Evolutionary conservation across 228 moss, liverwort and hornwort species (phyloP).

Genomic region (Sphagnum magellanicum): DNA sequence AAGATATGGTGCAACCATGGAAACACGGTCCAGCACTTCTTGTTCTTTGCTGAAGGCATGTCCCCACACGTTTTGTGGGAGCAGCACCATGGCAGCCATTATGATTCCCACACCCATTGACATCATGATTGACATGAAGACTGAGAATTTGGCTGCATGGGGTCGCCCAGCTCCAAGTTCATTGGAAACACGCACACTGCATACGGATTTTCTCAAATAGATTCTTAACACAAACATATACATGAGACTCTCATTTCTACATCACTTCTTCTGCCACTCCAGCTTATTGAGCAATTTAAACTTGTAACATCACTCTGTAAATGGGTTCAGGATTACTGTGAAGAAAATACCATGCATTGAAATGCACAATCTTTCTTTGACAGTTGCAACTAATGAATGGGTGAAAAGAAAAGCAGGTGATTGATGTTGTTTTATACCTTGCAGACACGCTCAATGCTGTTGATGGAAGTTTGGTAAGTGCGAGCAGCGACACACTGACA

Average conservation of each 20-base stretch:
- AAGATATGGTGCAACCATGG: constrained; percentile 25
- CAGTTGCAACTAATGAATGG: not conserved
- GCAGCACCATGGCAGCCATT: constrained; percentile 27
- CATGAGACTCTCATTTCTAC: not conserved
- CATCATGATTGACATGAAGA: constrained; percentile 21
- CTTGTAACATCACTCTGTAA: not conserved
- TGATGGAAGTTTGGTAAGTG: not conserved
- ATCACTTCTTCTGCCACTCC: not conserved
- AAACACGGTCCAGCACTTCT: constrained; percentile 37
- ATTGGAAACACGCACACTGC: constrained; percentile 70
- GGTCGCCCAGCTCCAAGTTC: constrained; percentile 65
- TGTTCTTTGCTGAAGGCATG: constrained; percentile 40
- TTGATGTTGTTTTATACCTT: not conserved
- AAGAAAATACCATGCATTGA: too few relatives aligned
- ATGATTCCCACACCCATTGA: constrained; percentile 17
- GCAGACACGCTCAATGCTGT: not conserved
- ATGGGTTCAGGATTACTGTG: not conserved
- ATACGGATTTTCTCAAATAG: not conserved
- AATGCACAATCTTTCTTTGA: not conserved
- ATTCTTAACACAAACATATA: not conserved
- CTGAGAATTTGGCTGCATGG: constrained; percentile 37
- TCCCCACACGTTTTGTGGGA: constrained; percentile 32
- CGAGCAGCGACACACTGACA: too few relatives aligned
- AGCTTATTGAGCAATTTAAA: not conserved
- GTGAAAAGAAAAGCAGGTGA: not conserved